Conservation (phyloP, 1,284 basidiomycete genomes). For the Porogramme epimiltina region DNA sequence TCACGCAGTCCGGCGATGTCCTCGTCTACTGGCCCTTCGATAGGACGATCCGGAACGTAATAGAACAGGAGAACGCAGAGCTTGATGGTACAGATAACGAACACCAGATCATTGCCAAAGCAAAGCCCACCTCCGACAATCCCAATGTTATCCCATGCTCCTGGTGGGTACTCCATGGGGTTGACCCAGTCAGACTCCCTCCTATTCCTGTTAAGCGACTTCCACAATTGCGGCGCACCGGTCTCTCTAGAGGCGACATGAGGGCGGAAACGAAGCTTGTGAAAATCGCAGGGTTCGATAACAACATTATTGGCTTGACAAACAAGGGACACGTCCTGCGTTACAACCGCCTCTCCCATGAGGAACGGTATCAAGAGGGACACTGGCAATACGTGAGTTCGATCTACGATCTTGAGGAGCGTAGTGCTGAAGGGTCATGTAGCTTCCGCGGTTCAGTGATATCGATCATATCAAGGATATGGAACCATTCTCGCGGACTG, state of each 20-base stretch:
- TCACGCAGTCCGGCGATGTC: slow-evolving; percentile 71
- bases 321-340: slow-evolving; percentile 77
- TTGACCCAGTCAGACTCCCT: slow-evolving; percentile 54
- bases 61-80: slow-evolving; percentile 43
- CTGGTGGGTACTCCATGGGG: slow-evolving; percentile 51
- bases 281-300: slow-evolving; percentile 75
- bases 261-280: slow-evolving; percentile 54
- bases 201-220: slow-evolving; percentile 29
- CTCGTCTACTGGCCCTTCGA: slow-evolving; percentile 77
- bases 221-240: slow-evolving; percentile 48
- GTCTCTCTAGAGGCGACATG: slow-evolving; percentile 29
- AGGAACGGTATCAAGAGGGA: slow-evolving; percentile 38
- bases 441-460: slow-evolving; percentile 77
- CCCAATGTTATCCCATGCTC: slow-evolving; percentile 54
- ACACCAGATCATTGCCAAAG: slow-evolving; percentile 27
- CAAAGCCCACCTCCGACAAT: slow-evolving; percentile 36
- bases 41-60: slow-evolving; percentile 39
- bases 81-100: slow-evolving; percentile 46
- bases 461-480: slow-evolving; percentile 47
- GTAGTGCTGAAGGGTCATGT: slow-evolving; percentile 4
- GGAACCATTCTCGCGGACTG: slow-evolving; percentile 36
- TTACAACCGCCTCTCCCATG: slow-evolving; percentile 46
- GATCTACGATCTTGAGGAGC: background rate
- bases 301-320: slow-evolving; percentile 73
- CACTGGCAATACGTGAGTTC: slow-evolving; percentile 78